Percentiles rank a stretch among this genome's conserved stretches.
Evolutionary conservation across 139 green algal species (phyloP).

Genomic region (Tetradesmus obliquus): DNA sequence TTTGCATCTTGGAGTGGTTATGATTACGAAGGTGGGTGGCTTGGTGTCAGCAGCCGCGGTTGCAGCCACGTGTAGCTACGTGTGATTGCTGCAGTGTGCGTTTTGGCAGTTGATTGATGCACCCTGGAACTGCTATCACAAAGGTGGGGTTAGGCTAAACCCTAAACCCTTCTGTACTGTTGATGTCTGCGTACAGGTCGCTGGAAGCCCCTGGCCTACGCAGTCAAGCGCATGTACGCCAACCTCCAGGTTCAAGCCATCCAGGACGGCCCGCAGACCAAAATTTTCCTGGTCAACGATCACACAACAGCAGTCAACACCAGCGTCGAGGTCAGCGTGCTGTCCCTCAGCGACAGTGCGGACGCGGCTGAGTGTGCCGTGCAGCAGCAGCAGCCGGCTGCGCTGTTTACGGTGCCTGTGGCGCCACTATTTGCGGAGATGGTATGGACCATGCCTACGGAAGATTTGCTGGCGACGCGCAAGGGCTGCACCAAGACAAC

Average conservation of each 20-base stretch:
- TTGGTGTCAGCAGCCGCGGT: not conserved
- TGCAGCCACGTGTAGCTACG: not conserved
- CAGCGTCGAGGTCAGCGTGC: not conserved
- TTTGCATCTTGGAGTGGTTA: constrained; percentile 73
- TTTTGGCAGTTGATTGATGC: not conserved
- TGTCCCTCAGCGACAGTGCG: not conserved
- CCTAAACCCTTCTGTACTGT: not conserved
- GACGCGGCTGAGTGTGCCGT: not conserved
- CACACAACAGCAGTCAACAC: not conserved
- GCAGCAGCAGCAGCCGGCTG: not conserved
- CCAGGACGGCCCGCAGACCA: not conserved
- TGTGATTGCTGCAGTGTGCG: not conserved
- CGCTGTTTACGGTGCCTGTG: not conserved
- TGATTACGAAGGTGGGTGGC: constrained; percentile 57
- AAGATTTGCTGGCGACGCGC: not conserved
- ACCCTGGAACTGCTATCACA: no score
- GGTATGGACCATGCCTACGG: not conserved
- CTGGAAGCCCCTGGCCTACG: constrained; percentile 37
- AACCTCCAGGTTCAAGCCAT: constrained; percentile 15
- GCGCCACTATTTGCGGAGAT: not conserved
- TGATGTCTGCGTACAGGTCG: not conserved
- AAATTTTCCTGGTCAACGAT: constrained; percentile 34
- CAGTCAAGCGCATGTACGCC: constrained; percentile 41
- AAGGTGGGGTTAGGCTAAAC: no score
- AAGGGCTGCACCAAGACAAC: not conserved